Conservation (phyloP, 169 alveolate species). For the Perkinsus marinus region DNA sequence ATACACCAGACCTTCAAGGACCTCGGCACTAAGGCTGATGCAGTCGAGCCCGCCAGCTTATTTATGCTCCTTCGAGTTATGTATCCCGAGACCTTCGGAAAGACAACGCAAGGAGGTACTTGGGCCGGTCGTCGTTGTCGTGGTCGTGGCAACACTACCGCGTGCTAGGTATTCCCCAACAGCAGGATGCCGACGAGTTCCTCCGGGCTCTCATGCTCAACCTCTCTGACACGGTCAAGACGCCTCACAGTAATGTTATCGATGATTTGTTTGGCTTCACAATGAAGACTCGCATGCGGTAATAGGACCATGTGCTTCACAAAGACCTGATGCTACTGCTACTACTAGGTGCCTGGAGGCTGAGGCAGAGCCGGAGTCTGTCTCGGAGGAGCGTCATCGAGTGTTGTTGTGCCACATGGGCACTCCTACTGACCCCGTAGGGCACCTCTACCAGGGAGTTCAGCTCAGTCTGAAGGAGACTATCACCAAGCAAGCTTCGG, state of each 20-base stretch:
- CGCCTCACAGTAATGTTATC: not conserved
- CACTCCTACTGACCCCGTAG: slow-evolving; percentile 3
- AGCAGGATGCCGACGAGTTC: slow-evolving; percentile 11
- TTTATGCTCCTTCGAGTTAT: not conserved
- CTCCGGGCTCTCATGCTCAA: not conserved
- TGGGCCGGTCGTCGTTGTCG: not conserved
- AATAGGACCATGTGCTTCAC: not conserved
- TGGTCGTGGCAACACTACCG: too few relatives aligned
- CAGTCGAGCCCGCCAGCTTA: not conserved
- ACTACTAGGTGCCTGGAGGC: not conserved
- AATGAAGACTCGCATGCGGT: not conserved
- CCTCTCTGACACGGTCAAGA: not conserved
- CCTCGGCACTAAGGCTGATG: not conserved
- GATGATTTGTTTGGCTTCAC: slow-evolving; percentile 1
- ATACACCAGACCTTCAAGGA: not conserved
- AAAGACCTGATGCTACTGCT: not conserved
- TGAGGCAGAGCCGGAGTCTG: not conserved
- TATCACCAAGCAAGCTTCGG: not conserved
- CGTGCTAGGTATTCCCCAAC: not conserved
- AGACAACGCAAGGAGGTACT: not conserved
- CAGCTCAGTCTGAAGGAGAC: not conserved
- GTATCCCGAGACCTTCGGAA: not conserved
- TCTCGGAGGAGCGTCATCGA: not conserved
- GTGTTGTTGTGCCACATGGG: slow-evolving; percentile 7
- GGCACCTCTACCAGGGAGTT: not conserved